phyloP scores from a whole-genome alignment of 805 yeast genomes.

The Huiozyma sinensis region DNA sequence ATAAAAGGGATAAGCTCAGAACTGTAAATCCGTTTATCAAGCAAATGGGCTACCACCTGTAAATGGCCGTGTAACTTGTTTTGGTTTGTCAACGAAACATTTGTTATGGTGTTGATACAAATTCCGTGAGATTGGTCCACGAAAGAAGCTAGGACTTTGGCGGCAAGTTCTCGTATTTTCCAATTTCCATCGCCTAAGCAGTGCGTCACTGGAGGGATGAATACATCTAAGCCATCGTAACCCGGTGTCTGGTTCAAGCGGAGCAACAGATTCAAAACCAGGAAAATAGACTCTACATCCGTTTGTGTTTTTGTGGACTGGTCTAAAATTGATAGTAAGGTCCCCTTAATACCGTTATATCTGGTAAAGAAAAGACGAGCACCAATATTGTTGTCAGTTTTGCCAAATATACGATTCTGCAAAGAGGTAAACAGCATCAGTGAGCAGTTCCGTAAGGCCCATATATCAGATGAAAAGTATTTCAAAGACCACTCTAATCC shows the following conservation, averaged over 20 bases:
- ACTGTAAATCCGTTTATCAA: not conserved
- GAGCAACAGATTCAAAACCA: slow-evolving; percentile 63
- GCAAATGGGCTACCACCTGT: slow-evolving; percentile 30
- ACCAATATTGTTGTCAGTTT: slow-evolving; percentile 33
- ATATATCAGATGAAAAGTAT: slow-evolving; percentile 53
- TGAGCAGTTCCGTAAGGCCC: slow-evolving; percentile 89
- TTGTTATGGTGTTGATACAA: slow-evolving; percentile 18
- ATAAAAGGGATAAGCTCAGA: not conserved
- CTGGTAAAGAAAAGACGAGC: slow-evolving; percentile 65
- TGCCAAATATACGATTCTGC: slow-evolving; percentile 72
- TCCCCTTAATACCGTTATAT: slow-evolving; percentile 41
- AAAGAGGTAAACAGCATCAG: slow-evolving; percentile 85
- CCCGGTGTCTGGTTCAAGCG: slow-evolving; percentile 54
- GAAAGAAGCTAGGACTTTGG: slow-evolving; percentile 52
- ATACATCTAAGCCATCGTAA: slow-evolving; percentile 41
- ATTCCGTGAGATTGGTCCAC: slow-evolving; percentile 28
- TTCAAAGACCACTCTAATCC: slow-evolving; percentile 52
- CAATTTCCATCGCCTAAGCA: slow-evolving; percentile 50
- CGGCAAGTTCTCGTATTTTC: slow-evolving; percentile 85
- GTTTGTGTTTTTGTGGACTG: slow-evolving; percentile 14
- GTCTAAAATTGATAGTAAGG: slow-evolving; percentile 37
- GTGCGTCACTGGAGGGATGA: slow-evolving; percentile 36
- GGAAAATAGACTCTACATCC: slow-evolving; percentile 55
- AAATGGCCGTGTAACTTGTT: slow-evolving; percentile 52
- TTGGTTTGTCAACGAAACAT: slow-evolving; percentile 21